phyloP scores from a whole-genome alignment of 441 rosid species.

The Erodium trifolium region DNA sequence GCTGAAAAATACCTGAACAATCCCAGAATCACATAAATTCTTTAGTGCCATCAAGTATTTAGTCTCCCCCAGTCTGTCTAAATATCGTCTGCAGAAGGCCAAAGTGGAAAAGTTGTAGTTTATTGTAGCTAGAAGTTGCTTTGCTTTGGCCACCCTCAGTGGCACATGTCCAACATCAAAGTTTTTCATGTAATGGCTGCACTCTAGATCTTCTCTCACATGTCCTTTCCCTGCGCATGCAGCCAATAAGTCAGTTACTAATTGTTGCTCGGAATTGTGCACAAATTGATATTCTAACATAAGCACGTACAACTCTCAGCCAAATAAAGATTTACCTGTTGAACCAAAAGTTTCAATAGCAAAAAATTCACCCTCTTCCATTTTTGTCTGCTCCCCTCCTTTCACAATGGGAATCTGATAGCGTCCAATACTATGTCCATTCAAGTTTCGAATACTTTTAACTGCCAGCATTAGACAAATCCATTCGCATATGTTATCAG shows the following conservation, averaged over 20 bases:
- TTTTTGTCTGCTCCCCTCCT: slow-evolving; percentile 96
- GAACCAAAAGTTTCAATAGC: slow-evolving; percentile 96
- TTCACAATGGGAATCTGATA: slow-evolving; percentile 92
- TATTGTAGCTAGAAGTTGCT: slow-evolving; percentile 84
- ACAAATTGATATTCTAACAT: slow-evolving; percentile 6
- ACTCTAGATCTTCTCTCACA: slow-evolving; percentile 88
- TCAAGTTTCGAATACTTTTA: slow-evolving; percentile 84
- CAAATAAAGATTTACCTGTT: slow-evolving; percentile 44
- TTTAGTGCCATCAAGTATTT: slow-evolving; percentile 78
- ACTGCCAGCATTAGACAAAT: slow-evolving; percentile 38
- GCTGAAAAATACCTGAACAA: slow-evolving; percentile 64
- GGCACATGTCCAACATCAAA: slow-evolving; percentile 77
- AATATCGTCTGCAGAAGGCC: slow-evolving; percentile 79
- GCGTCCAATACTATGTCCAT: slow-evolving; percentile 85
- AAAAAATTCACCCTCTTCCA: slow-evolving; percentile 96
- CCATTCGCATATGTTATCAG: neutral
- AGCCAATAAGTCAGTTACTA: neutral
- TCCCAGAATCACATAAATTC: slow-evolving; percentile 75
- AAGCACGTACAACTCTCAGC: slow-evolving; percentile 2
- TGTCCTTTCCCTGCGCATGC: slow-evolving; percentile 67
- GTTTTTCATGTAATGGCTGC: slow-evolving; percentile 93
- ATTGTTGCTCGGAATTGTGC: slow-evolving; percentile 3
- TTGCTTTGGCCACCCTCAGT: slow-evolving; percentile 79
- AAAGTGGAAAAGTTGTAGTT: slow-evolving; percentile 89
- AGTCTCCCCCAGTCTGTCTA: slow-evolving; percentile 89